Evolutionary conservation across 129 eudicot species (phyloP).

Genomic region (Apium graveolens): DNA sequence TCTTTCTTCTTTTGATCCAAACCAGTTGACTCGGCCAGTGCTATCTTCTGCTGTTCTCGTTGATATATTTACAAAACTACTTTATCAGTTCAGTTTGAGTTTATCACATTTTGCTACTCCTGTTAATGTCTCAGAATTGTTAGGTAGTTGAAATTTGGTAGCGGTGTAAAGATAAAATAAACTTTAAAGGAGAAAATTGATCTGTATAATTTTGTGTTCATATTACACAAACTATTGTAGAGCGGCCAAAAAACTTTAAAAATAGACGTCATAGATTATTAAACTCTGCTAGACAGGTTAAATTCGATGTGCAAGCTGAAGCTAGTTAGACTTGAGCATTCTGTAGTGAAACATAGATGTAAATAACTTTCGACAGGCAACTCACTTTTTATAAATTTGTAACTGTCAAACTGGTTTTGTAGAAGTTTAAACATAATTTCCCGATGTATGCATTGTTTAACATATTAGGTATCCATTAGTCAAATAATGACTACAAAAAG

Average conservation of each 20-base stretch:
- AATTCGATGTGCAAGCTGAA: not conserved
- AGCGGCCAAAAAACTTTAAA: no score
- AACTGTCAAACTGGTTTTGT: no score
- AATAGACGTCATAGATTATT: no score
- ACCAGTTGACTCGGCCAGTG: conserved; percentile 71
- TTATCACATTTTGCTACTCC: no score
- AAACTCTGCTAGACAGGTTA: not conserved
- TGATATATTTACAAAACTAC: not conserved
- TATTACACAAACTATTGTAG: no score
- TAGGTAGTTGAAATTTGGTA: not conserved
- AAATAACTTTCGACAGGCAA: no score
- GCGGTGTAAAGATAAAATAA: no score
- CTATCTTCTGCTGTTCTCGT: conserved; percentile 78
- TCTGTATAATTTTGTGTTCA: no score
- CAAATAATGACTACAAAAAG: not conserved
- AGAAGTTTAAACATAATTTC: no score
- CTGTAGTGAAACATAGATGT: not conserved
- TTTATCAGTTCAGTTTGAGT: not conserved
- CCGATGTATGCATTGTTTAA: not conserved
- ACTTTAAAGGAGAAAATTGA: no score
- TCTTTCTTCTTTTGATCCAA: conserved; percentile 72
- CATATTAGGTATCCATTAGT: not conserved
- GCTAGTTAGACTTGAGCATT: not conserved
- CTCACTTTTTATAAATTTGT: no score
- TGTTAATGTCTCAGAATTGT: no score